phyloP scores from a whole-genome alignment of 352 stramenopile genomes.

The Peronospora belbahrii region DNA sequence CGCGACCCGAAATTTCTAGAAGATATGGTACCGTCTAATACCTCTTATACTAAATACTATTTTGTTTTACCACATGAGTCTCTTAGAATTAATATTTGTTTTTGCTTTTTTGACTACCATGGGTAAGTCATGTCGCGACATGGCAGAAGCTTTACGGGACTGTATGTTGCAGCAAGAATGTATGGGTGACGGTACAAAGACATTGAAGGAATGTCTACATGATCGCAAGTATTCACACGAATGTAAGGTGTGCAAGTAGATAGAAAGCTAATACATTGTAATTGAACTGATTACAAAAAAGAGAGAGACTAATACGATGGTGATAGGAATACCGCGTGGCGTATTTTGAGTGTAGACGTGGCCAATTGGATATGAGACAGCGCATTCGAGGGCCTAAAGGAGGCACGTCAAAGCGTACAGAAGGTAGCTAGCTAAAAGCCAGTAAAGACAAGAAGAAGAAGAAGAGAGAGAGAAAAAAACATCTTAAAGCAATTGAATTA shows the following conservation, averaged over 20 bases:
- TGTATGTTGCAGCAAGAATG: constrained; percentile 75
- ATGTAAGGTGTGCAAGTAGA: constrained; percentile 39
- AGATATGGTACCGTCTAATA: too few species aligned
- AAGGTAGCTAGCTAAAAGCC: constrained; percentile 20
- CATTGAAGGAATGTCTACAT: constrained; percentile 71
- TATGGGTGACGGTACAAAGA: constrained; percentile 66
- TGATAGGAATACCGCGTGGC: constrained; percentile 61
- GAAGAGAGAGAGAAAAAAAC: too few species aligned
- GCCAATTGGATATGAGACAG: constrained; percentile 79
- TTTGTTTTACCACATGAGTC: too few species aligned
- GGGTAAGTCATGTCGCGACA: constrained; percentile 80
- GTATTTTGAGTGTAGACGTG: constrained; percentile 84
- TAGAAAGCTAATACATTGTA: too few species aligned
- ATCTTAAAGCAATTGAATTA: not conserved
- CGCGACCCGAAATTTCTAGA: too few species aligned
- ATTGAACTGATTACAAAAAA: too few species aligned
- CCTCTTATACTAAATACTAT: too few species aligned
- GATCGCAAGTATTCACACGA: constrained; percentile 58
- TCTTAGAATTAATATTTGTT: too few species aligned
- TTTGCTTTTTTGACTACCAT: too few species aligned
- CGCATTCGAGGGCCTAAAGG: constrained; percentile 73
- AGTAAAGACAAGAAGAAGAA: too few species aligned
- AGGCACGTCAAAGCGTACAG: constrained; percentile 44
- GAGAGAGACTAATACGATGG: not conserved
- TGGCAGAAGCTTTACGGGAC: constrained; percentile 70